Evolutionary conservation across 257 asterid species (phyloP).

Genomic region (Solanum sitiens): DNA sequence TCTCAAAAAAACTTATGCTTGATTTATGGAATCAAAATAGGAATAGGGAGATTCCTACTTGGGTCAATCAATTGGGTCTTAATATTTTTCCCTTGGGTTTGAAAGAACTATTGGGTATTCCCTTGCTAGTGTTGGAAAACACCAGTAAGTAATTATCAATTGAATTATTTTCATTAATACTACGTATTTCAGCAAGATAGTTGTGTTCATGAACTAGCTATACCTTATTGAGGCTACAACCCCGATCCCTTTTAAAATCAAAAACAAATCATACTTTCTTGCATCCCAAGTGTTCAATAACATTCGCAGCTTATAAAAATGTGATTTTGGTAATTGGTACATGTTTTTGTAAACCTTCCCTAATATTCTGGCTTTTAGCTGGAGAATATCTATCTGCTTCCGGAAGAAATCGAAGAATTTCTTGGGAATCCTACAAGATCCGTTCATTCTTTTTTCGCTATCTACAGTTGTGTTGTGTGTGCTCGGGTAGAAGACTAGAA

Average conservation of each 20-base stretch:
- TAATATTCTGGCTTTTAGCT: background rate
- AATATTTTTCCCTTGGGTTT: background rate
- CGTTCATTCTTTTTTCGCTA: too few relatives aligned
- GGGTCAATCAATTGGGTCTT: background rate
- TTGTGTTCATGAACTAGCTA: background rate
- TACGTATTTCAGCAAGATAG: background rate
- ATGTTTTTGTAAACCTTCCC: background rate
- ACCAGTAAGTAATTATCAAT: background rate
- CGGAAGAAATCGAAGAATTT: too few relatives aligned
- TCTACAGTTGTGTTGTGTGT: too few relatives aligned
- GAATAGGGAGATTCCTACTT: background rate
- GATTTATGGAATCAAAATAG: background rate
- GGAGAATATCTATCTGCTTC: background rate
- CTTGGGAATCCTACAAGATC: too few relatives aligned
- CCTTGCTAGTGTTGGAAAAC: background rate
- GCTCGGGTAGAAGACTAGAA: too few relatives aligned
- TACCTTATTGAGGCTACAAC: background rate
- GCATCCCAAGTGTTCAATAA: background rate
- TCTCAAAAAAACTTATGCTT: background rate
- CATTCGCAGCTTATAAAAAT: background rate
- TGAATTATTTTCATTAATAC: background rate
- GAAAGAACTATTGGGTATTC: background rate
- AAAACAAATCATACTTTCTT: background rate
- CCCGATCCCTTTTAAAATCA: background rate
- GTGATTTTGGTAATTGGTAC: background rate